phyloP scores from a whole-genome alignment of 2,329 filamentous ascomycete genomes.

The Colletotrichum sp. region DNA sequence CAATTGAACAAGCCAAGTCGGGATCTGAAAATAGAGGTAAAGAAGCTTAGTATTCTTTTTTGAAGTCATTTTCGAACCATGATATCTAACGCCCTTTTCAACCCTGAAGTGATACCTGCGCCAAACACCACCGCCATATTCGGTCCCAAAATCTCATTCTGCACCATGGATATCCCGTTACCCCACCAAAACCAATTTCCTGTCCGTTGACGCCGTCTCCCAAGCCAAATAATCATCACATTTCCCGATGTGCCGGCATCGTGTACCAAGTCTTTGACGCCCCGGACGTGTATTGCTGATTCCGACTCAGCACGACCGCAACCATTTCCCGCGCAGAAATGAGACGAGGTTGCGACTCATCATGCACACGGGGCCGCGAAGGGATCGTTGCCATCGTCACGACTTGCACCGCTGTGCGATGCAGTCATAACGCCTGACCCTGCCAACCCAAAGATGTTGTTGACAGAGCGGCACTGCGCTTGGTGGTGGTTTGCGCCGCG shows the following conservation, averaged over 20 bases:
- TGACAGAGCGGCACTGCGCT: neutral
- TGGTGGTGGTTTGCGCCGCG: neutral
- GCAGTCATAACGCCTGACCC: constrained; percentile 15
- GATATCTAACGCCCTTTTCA: neutral
- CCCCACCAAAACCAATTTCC: neutral
- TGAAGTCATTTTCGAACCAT: neutral
- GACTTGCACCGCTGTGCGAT: constrained; percentile 5
- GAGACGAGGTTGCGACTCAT: neutral
- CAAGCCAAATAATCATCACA: neutral
- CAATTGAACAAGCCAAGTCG: neutral
- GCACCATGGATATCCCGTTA: neutral
- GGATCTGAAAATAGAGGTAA: neutral
- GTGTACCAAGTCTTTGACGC: neutral
- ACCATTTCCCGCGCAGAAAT: neutral
- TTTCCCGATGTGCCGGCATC: neutral
- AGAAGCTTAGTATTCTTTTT: neutral
- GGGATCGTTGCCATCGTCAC: constrained; percentile 8
- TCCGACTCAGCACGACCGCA: neutral
- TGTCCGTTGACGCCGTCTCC: neutral
- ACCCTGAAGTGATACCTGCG: neutral
- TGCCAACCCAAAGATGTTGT: constrained; percentile 1
- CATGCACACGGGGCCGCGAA: neutral
- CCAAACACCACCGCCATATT: neutral
- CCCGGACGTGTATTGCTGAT: neutral
- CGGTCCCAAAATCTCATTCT: neutral